Evolutionary conservation across 495 filamentous ascomycete genomes (phyloP), one percentile per base, ranked within the genome.

Genomic region (Terfezia boudieri): DNA sequence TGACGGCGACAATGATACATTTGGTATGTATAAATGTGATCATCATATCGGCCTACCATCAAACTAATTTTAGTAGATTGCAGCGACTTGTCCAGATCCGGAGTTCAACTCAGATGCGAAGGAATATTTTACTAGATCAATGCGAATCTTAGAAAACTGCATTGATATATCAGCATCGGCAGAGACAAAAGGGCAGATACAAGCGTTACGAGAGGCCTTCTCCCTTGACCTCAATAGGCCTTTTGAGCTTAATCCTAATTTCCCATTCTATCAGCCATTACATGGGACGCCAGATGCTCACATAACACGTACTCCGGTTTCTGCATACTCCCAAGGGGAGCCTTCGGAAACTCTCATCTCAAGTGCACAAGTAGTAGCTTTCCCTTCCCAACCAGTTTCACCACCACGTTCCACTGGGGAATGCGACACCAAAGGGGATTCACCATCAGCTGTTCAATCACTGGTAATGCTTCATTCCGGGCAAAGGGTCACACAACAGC

Each of bases 1-100:
- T 98, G 38, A 94, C 85, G 11, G 95, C 87, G 71, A 90, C 87
- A 35, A 90, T 95, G 71, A 74, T 98, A 55, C 92, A 98, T 69
- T 68, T 98, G 69, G 90, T 98, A 71, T 66, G 84, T 70, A 43
- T 50, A 58, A 37, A 56, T 43, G 9, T 23, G 49, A 6, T 8
- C 22, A 52, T 35, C 4, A 49, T 26, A 8, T 14, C 53, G 49
- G 26, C 37, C 53, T 58, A 36, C 50, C 26, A 32, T 32, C 4
- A 32, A 32, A 48, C 49, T 64, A 52, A 62, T 49, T 53, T 37
- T 37, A 57, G n/a, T 38, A 60, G 57, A 60, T 94, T 60, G 87
- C 89, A 11, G 78, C 96, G 43, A 95, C 90, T 7, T 94, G 86
- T 8, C 90, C 90, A 37, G 86, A 96, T 67, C 85, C 88, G 5